These are phyloP conservation scores for Vitis amurensis DNA, from an alignment of 164 flowering plant species.

Conservation along the genomic window DNA sequence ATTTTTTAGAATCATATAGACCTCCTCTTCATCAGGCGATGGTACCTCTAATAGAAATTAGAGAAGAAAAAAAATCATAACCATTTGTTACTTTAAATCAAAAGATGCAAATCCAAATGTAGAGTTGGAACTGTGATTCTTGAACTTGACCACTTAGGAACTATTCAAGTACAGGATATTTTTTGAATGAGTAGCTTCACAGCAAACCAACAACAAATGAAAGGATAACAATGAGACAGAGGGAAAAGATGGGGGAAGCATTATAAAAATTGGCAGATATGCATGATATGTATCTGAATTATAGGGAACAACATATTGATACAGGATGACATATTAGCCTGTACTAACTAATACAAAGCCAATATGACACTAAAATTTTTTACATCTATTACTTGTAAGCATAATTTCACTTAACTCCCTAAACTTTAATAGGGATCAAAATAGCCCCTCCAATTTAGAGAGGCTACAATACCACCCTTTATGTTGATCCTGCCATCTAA, in stretches of 20 bases:
- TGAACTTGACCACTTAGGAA: not conserved
- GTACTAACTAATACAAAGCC: too few species aligned
- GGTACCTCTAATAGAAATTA: constrained; percentile 62
- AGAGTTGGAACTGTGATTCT: not conserved
- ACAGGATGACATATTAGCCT: too few species aligned
- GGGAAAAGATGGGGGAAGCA: not conserved
- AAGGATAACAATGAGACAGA: not conserved
- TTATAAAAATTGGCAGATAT: too few species aligned
- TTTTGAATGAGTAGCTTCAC: not conserved
- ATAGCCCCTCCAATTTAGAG: too few species aligned
- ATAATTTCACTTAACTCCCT: too few species aligned
- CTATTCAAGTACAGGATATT: not conserved
- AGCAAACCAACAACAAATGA: not conserved
- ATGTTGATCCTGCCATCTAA: too few species aligned
- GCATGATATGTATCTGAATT: too few species aligned
- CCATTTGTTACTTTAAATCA: not conserved
- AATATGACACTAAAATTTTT: too few species aligned
- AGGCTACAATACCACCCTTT: too few species aligned
- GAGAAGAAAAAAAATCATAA: not conserved
- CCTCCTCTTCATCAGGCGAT: constrained; percentile 84
- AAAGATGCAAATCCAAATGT: not conserved
- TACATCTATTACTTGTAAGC: too few species aligned
- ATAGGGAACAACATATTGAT: too few species aligned
- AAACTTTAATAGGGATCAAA: too few species aligned
- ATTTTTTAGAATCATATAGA: constrained; percentile 64